These are phyloP conservation scores for Phaffomyces opuntiae DNA, from an alignment of 805 yeast species.

Conservation along the genomic window DNA sequence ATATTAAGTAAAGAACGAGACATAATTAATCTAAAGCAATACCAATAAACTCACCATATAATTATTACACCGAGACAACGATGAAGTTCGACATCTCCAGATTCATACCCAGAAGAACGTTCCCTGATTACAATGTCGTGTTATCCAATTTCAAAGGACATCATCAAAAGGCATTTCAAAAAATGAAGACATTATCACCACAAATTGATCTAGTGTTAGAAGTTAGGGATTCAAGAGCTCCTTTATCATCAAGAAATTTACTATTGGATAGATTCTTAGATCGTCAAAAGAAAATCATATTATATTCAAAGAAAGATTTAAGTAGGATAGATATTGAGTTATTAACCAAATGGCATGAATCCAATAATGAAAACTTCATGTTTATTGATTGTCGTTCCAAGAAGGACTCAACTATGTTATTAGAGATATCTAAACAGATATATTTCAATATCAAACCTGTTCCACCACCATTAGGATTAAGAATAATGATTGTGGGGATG, in stretches of 20 bases:
- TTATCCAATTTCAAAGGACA: slow-evolving; percentile 86
- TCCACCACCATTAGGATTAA: slow-evolving; percentile 72
- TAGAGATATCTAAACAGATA: slow-evolving; percentile 41
- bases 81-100: slow-evolving; percentile 6
- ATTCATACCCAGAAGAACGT: slow-evolving; percentile 63
- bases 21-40: too few species aligned
- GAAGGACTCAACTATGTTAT: slow-evolving; percentile 42
- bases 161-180: slow-evolving; percentile 70
- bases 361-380: slow-evolving; percentile 35
- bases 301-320: slow-evolving; percentile 74
- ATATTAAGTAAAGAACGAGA: background rate
- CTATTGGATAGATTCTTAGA: slow-evolving; percentile 63
- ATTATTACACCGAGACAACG: background rate
- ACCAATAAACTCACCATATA: background rate
- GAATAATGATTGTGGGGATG: slow-evolving; percentile 82
- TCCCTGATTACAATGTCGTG: slow-evolving; percentile 66
- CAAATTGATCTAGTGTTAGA: slow-evolving; percentile 80
- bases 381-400: slow-evolving; percentile 52
- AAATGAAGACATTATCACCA: slow-evolving; percentile 61
- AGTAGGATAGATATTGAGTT: slow-evolving; percentile 36
- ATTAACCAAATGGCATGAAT: slow-evolving; percentile 43
- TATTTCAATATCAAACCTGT: slow-evolving; percentile 47
- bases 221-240: slow-evolving; percentile 85
- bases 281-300: slow-evolving; percentile 47
- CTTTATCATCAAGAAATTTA: slow-evolving; percentile 73